A percentile compares a stretch with the other conserved stretches of the same genome.
Evolutionary conservation across 176 grass and related monocot species (phyloP).

Genomic region (Avena sativa): DNA sequence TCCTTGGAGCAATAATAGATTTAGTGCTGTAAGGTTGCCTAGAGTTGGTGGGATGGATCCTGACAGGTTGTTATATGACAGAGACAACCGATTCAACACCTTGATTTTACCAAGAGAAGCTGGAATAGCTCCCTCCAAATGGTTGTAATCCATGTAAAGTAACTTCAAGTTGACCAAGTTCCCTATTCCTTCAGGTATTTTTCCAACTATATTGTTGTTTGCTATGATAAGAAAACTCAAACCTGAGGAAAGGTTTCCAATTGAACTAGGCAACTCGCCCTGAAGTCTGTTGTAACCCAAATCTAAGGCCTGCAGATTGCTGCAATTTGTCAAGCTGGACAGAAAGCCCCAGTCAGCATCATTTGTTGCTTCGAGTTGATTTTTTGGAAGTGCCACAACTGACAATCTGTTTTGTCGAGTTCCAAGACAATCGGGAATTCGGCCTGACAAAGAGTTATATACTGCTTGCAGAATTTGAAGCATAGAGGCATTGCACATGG

Average conservation of each 20-base stretch:
- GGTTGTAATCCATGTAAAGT: conserved; percentile 21
- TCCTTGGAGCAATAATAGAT: not conserved
- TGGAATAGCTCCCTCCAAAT: not conserved
- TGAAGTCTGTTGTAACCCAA: not conserved
- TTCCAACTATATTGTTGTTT: conserved; percentile 37
- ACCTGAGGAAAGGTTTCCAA: conserved; percentile 32
- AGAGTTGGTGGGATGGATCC: conserved; percentile 31
- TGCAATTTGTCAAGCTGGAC: conserved; percentile 35
- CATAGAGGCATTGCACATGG: conserved; percentile 41
- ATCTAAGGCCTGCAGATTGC: not conserved
- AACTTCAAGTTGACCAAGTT: conserved; percentile 26
- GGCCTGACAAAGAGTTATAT: conserved; percentile 28
- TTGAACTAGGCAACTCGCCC: conserved; percentile 20
- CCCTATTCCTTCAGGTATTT: conserved; percentile 36
- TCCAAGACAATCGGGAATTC: conserved; percentile 39
- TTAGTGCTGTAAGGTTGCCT: conserved; percentile 34
- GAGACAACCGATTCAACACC: not conserved
- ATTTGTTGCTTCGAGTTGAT: conserved; percentile 35
- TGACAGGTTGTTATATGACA: conserved; percentile 25
- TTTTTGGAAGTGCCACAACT: not conserved
- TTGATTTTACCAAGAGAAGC: conserved; percentile 17
- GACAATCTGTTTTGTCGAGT: conserved; percentile 4
- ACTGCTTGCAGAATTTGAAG: conserved; percentile 29
- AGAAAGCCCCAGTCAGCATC: conserved; percentile 39
- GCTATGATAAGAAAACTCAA: not conserved